Conservation (phyloP, 208 protist species). For the Strigomonas galati region DNA sequence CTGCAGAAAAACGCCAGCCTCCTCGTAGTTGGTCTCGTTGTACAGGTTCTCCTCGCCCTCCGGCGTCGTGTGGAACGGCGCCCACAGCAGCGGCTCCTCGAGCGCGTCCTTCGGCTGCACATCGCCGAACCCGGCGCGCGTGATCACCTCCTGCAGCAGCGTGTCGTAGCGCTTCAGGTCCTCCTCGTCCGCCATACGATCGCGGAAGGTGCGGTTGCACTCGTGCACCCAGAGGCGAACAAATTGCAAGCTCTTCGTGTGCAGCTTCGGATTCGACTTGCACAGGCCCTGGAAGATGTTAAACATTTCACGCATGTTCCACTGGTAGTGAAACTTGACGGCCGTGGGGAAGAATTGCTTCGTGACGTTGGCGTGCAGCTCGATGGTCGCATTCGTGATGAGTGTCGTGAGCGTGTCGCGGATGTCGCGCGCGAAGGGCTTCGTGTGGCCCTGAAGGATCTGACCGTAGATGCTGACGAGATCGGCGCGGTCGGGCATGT, state of each 20-base stretch:
- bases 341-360: conserved; percentile 97
- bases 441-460: conserved; percentile 93
- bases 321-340: conserved; percentile 99
- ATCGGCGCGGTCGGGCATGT: conserved; percentile 91
- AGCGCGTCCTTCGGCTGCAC: conserved; percentile 80
- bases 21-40: conserved; percentile 82
- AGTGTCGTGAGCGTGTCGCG: conserved; percentile 82
- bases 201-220: conserved; percentile 96
- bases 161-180: conserved; percentile 91
- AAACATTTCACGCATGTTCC: conserved; percentile 98
- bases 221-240: conserved; percentile 96
- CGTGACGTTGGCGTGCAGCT: conserved; percentile 86
- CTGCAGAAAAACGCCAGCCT: conserved; percentile 76
- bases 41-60: conserved; percentile 90
- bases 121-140: conserved; percentile 78
- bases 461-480: conserved; percentile 94
- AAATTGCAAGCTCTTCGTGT: conserved; percentile 78
- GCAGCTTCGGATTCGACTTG: conserved; percentile 84
- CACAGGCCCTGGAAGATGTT: conserved; percentile 96
- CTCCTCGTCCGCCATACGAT: conserved; percentile 91
- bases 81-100: conserved; percentile 93
- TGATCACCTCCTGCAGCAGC: conserved; percentile 84
- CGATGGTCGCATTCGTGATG: conserved; percentile 91
- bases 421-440: conserved; percentile 81
- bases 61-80: conserved; percentile 86